Percentiles rank a stretch among this genome's conserved stretches.
phyloP scores from a whole-genome alignment of 108 stramenopile genomes.

The Nitzschia sp. region DNA sequence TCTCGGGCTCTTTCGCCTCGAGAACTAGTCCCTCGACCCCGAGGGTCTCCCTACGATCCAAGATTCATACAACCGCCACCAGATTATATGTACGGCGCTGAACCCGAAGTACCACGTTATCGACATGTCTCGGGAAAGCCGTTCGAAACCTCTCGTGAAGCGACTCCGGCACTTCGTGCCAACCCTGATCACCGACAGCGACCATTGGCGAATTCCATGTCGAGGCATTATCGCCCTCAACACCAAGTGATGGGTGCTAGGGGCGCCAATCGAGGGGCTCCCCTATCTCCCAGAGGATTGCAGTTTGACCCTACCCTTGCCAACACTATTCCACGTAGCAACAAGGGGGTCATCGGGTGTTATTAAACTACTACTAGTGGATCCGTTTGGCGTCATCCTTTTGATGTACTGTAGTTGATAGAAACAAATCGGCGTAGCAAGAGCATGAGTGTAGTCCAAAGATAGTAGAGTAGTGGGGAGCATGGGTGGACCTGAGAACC shows the following conservation, averaged over 20 bases:
- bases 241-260: background rate
- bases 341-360: conserved; percentile 10
- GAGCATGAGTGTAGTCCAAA: too few species aligned
- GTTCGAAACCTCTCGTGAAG: background rate
- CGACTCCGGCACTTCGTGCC: conserved; percentile 9
- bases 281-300: background rate
- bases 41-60: too few species aligned
- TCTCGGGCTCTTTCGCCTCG: background rate
- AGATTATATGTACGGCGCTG: background rate
- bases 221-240: conserved; percentile 1
- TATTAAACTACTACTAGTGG: background rate
- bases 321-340: background rate
- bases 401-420: too few species aligned
- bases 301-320: background rate
- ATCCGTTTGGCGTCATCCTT: too few species aligned
- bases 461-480: too few species aligned
- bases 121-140: conserved; percentile 1
- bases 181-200: conserved; percentile 17
- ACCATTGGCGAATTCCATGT: background rate
- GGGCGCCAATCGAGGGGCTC: background rate
- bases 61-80: too few species aligned
- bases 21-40: too few species aligned
- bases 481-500: too few species aligned
- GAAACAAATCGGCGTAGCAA: too few species aligned
- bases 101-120: background rate